Evolutionary conservation across 2,329 filamentous ascomycete species (phyloP).

Genomic region (Didymella segeticola): DNA sequence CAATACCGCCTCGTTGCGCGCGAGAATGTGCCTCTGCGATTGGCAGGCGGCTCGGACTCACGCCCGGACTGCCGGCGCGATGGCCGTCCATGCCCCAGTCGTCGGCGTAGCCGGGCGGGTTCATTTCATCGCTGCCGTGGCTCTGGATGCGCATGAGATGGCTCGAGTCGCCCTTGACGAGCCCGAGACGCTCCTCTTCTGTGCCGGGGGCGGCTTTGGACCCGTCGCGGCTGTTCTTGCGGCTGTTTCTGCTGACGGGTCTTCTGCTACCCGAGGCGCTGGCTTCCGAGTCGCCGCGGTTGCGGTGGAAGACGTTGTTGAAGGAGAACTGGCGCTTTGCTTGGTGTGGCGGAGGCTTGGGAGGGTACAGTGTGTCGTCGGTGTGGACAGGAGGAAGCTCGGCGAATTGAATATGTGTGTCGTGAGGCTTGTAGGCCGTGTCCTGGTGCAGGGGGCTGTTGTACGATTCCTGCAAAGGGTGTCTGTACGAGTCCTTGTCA

Average conservation of each 20-base stretch:
- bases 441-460: slow-evolving; percentile 52
- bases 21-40: slow-evolving; percentile 5
- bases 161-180: slow-evolving; percentile 75
- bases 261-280: slow-evolving; percentile 25
- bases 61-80: slow-evolving; percentile 2
- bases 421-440: slow-evolving; percentile 54
- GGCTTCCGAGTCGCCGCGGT: slow-evolving; percentile 37
- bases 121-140: slow-evolving; percentile 26
- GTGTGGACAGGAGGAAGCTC: slow-evolving; percentile 41
- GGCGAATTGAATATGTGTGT: slow-evolving; percentile 54
- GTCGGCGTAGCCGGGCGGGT: slow-evolving; percentile 26
- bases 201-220: slow-evolving; percentile 58
- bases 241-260: slow-evolving; percentile 38
- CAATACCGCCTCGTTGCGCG: not conserved
- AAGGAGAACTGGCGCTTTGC: slow-evolving; percentile 87
- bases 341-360: slow-evolving; percentile 63
- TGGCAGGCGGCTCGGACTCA: not conserved
- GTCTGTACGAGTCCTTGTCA: slow-evolving; percentile 54
- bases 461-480: no score
- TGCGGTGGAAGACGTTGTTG: slow-evolving; percentile 77
- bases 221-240: slow-evolving; percentile 43
- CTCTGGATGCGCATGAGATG: slow-evolving; percentile 39
- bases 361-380: slow-evolving; percentile 57
- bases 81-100: not conserved
- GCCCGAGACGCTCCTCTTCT: slow-evolving; percentile 81